Conservation (phyloP, 345 rosid genomes). For the Luvunga scandens region DNA sequence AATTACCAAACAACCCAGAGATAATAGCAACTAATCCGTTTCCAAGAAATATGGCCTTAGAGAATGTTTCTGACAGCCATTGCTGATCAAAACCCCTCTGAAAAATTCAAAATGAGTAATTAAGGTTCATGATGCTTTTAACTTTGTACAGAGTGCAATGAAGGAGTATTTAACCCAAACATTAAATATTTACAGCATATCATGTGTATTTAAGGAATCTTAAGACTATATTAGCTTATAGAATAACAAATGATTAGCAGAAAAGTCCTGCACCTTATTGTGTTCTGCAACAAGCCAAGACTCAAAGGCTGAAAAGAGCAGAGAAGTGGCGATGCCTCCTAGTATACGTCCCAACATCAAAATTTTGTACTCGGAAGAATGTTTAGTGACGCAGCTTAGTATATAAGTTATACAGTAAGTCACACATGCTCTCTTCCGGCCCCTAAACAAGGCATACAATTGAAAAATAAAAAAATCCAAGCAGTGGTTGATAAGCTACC, state of each 20-base stretch:
- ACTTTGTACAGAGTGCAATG: background rate
- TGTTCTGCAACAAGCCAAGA: constrained; percentile 90
- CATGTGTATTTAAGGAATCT: background rate
- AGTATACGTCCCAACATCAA: constrained; percentile 68
- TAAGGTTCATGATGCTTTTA: background rate
- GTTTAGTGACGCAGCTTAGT: constrained; percentile 74
- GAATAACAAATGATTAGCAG: background rate
- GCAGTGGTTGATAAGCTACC: background rate
- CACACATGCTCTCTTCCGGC: constrained; percentile 64
- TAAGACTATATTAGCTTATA: background rate
- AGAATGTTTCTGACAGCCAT: constrained; percentile 71
- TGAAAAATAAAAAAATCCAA: background rate
- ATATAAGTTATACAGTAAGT: constrained; percentile 72
- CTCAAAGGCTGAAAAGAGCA: constrained; percentile 73
- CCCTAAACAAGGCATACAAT: constrained; percentile 33
- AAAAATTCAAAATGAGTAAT: constrained; percentile 13
- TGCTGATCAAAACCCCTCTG: constrained; percentile 71
- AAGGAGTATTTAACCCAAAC: background rate
- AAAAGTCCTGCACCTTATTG: constrained; percentile 47
- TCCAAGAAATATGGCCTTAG: constrained; percentile 74
- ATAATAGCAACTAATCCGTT: constrained; percentile 65
- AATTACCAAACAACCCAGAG: constrained; percentile 59
- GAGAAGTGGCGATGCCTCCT: constrained; percentile 80
- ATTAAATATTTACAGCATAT: background rate
- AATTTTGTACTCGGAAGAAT: constrained; percentile 66